Evolutionary conservation across 345 rosid genomes (phyloP), one percentile per base, ranked within the genome.

Genomic region (Camelina sativa): DNA sequence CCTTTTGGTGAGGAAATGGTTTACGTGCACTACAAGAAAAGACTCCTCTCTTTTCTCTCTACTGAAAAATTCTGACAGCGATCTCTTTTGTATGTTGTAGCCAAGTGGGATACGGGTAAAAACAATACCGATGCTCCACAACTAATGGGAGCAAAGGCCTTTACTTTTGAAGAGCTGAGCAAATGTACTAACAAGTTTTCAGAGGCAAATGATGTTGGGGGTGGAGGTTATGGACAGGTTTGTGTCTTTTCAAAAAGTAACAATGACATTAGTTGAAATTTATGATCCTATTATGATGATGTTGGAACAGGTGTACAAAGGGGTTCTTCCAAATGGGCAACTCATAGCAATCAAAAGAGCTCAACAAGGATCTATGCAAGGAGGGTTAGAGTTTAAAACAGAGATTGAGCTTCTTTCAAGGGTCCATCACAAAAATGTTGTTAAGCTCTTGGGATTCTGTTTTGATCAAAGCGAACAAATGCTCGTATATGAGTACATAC

Each of bases 381-480:
- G 96, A 11, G 86, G 81, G 25, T 48, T 69, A 3, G 93, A 88
- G 75, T 86, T 90, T 80, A 90, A 90, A 74, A 90, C 84, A 44
- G 93, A 88, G 83, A 86, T 86, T 41, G 96, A 90, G 77, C 92
- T 88, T 73, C 86, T 90, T n/a, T 88, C 96, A 19, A 81, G 93
- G 73, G 89, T 90, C 75, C 89, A 88, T 69, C 96, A 88, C 63
- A 88, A 82, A 75, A 86, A 88, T 74, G 84, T 90, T 35, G 91
- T 86, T 12, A 59, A 73, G 59, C 87, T 90, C 3, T 35, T 84
- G 2, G 93, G 93, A 7, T 90, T 90, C 73, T 88, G 88, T 65
- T 86, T 81, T 48, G 88, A 88, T 44, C 85, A 61, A 52, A 84
- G 83, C 16, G 64, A 60, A 60, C 47, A 60, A 60, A 60, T 60